phyloP scores from a whole-genome alignment of 2,329 filamentous ascomycete species.

The Emydomyces testavorans region DNA sequence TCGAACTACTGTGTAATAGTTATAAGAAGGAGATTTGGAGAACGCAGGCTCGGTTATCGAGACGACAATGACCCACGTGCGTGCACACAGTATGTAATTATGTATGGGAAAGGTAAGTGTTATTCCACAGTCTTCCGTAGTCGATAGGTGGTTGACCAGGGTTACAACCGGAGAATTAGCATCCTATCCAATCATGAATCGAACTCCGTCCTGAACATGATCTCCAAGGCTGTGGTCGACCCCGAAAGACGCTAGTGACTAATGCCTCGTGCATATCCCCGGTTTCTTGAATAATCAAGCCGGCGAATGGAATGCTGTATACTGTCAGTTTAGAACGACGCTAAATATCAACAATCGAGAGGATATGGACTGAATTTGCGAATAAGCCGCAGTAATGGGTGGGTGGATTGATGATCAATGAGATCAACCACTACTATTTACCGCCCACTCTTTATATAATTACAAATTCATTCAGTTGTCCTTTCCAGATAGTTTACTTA shows the following conservation, averaged over 20 bases:
- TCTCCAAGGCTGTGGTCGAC: constrained; percentile 10
- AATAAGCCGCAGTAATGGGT: too few relatives aligned
- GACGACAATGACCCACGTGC: not conserved
- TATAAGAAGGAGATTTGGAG: too few relatives aligned
- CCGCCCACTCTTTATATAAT: too few relatives aligned
- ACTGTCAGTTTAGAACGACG: too few relatives aligned
- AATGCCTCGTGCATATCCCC: constrained; percentile 6
- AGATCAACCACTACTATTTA: too few relatives aligned
- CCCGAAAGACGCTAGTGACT: not conserved
- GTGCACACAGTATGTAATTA: too few relatives aligned
- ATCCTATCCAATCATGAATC: not conserved
- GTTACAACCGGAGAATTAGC: constrained; percentile 9
- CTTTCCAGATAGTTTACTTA: too few relatives aligned
- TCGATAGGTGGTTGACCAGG: constrained; percentile 4
- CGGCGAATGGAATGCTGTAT: not conserved
- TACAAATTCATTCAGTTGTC: too few relatives aligned
- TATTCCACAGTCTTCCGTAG: not conserved
- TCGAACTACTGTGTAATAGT: too few relatives aligned
- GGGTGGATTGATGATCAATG: too few relatives aligned
- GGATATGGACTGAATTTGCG: not conserved
- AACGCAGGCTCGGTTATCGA: too few relatives aligned
- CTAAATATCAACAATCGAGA: too few relatives aligned
- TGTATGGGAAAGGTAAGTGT: not conserved
- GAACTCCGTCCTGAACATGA: not conserved
- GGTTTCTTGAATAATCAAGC: not conserved